Evolutionary conservation across 208 protist species (phyloP).

Genomic region (Phytomonas sp.): DNA sequence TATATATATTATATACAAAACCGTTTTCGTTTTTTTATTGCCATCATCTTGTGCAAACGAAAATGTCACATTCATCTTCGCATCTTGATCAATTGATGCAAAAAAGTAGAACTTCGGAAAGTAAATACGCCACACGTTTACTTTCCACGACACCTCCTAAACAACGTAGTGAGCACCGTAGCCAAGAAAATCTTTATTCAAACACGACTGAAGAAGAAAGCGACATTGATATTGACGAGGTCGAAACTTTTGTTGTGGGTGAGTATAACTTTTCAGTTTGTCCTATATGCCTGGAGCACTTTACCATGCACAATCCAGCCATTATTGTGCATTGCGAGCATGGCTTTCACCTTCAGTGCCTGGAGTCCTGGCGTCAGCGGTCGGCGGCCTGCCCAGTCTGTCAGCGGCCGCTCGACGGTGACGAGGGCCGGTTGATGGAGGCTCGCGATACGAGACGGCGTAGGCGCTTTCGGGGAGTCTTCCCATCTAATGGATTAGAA

Average conservation of each 20-base stretch:
- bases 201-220: background rate
- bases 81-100: background rate
- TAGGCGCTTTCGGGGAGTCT: slow-evolving; percentile 15
- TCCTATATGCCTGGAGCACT: slow-evolving; percentile 75
- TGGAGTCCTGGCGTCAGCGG: slow-evolving; percentile 72
- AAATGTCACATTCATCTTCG: background rate
- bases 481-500: background rate
- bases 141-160: background rate
- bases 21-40: background rate
- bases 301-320: slow-evolving; percentile 73
- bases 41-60: background rate
- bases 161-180: background rate
- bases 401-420: slow-evolving; percentile 22
- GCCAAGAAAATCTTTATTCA: background rate
- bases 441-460: slow-evolving; percentile 26
- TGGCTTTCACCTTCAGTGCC: slow-evolving; percentile 74
- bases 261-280: slow-evolving; percentile 58
- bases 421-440: slow-evolving; percentile 42
- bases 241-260: slow-evolving; percentile 59
- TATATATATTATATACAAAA: background rate
- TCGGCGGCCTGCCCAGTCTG: slow-evolving; percentile 60
- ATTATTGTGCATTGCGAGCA: slow-evolving; percentile 70
- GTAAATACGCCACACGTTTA: background rate
- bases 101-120: background rate
- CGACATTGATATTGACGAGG: slow-evolving; percentile 3